Conservation (phyloP, 1,139 yeast species). For the Casaregolazyma lundiana region DNA sequence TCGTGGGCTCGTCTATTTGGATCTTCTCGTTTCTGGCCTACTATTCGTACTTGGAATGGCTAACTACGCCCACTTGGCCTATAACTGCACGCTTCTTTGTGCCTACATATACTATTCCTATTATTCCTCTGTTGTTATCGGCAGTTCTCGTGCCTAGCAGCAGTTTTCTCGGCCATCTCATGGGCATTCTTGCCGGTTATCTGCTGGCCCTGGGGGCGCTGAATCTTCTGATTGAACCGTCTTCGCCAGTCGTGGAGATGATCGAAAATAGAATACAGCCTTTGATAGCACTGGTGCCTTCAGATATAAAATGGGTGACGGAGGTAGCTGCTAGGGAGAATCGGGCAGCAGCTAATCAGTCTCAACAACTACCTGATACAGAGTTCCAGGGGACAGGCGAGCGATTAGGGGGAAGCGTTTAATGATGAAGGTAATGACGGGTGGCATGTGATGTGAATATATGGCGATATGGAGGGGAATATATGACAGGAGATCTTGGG, state of each 20-base stretch:
- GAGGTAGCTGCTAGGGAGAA: slow-evolving; percentile 52
- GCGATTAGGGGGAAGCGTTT: slow-evolving; percentile 1
- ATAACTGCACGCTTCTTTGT: slow-evolving; percentile 32
- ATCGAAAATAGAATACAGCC: slow-evolving; percentile 55
- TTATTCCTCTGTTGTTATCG: slow-evolving; percentile 47
- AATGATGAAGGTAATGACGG: too few species aligned
- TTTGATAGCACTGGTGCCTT: slow-evolving; percentile 51
- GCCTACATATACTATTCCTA: slow-evolving; percentile 62
- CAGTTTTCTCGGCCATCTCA: slow-evolving; percentile 69
- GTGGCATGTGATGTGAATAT: background rate
- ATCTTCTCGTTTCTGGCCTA: slow-evolving; percentile 65
- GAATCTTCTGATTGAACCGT: slow-evolving; percentile 53
- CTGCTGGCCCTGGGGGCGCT: slow-evolving; percentile 53
- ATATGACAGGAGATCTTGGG: too few species aligned
- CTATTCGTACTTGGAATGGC: slow-evolving; percentile 24
- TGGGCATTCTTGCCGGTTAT: slow-evolving; percentile 51
- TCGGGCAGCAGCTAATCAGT: background rate
- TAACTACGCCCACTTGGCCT: slow-evolving; percentile 10
- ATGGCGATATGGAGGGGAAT: too few species aligned
- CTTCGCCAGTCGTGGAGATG: slow-evolving; percentile 58
- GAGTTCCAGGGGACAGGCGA: slow-evolving; percentile 10
- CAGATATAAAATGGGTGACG: slow-evolving; percentile 48
- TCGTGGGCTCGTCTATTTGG: slow-evolving; percentile 71
- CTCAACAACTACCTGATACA: background rate
- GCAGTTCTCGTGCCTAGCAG: slow-evolving; percentile 52